Evolutionary conservation across 164 flowering plant genomes (phyloP).

Genomic region (Nymphaea colorata): DNA sequence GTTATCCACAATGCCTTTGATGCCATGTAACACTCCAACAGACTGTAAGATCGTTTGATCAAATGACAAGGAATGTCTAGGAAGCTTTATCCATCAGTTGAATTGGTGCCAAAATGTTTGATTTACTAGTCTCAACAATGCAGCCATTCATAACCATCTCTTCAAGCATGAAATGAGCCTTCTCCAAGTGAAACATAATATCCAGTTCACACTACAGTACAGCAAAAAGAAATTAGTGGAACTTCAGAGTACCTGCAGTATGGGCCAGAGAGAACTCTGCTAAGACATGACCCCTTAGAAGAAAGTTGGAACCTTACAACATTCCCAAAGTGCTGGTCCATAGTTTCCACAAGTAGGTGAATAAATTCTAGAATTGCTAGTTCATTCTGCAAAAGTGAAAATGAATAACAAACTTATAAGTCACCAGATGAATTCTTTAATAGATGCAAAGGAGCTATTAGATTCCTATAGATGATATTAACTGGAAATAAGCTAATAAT

Average conservation of each 20-base stretch:
- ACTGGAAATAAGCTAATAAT: not conserved
- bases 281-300: too few species aligned
- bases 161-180: conserved; percentile 98
- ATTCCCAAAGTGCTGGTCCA: conserved; percentile 98
- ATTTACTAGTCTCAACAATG: conserved; percentile 87
- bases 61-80: conserved; percentile 7
- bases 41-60: not conserved
- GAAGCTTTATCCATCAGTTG: conserved; percentile 89
- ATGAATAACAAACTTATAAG: conserved; percentile 1
- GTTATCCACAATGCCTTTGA: too few species aligned
- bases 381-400: conserved; percentile 59
- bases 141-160: conserved; percentile 99
- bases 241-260: too few species aligned
- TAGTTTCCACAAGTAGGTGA: conserved; percentile 90
- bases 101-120: conserved; percentile 69
- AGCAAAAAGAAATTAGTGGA: not conserved
- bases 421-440: not conserved
- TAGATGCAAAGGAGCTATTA: too few species aligned
- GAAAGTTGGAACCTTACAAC: conserved; percentile 44
- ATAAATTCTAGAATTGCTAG: conserved; percentile 91
- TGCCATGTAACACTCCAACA: not conserved
- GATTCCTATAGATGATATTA: not conserved
- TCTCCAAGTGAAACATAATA: conserved; percentile 98
- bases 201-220: conserved; percentile 86
- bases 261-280: too few species aligned